phyloP scores from a whole-genome alignment of 1,284 basidiomycete species.

The Neonothopanus nambi region DNA sequence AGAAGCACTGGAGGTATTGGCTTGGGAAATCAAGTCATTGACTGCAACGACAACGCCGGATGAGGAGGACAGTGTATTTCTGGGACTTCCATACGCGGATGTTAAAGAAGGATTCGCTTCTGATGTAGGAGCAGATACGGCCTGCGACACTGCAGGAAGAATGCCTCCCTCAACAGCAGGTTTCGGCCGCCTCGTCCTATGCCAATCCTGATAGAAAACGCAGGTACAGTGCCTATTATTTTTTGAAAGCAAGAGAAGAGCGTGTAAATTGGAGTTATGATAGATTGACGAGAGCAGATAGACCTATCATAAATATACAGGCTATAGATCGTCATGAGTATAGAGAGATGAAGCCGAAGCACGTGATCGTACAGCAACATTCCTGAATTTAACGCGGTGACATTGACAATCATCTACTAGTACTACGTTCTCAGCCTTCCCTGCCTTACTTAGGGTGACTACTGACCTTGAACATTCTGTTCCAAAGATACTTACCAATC shows the following conservation, averaged over 20 bases:
- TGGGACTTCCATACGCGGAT: slow-evolving; percentile 51
- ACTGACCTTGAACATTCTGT: no score
- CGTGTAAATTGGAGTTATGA: no score
- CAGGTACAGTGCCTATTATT: slow-evolving; percentile 83
- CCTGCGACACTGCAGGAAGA: slow-evolving; percentile 73
- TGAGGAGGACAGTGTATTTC: slow-evolving; percentile 60
- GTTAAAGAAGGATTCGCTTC: slow-evolving; percentile 32
- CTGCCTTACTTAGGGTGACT: no score
- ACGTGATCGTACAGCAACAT: no score
- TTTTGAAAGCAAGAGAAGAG: not conserved
- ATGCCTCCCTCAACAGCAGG: slow-evolving; percentile 70
- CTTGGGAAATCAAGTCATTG: slow-evolving; percentile 46
- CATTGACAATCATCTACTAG: no score
- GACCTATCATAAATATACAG: slow-evolving; percentile 90
- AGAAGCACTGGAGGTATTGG: slow-evolving; percentile 35
- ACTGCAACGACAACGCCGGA: slow-evolving; percentile 71
- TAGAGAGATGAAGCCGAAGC: no score
- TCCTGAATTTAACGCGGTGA: no score
- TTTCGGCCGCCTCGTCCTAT: slow-evolving; percentile 74
- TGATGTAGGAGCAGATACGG: slow-evolving; percentile 43
- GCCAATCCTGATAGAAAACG: slow-evolving; percentile 94
- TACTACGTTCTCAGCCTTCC: no score
- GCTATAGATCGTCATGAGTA: slow-evolving; percentile 79
- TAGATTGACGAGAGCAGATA: slow-evolving; percentile 18
- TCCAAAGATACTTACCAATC: no score